Percentiles rank a stretch among this genome's conserved stretches.
Evolutionary conservation across 306 rosid species (phyloP).

Genomic region (Castanea sativa): DNA sequence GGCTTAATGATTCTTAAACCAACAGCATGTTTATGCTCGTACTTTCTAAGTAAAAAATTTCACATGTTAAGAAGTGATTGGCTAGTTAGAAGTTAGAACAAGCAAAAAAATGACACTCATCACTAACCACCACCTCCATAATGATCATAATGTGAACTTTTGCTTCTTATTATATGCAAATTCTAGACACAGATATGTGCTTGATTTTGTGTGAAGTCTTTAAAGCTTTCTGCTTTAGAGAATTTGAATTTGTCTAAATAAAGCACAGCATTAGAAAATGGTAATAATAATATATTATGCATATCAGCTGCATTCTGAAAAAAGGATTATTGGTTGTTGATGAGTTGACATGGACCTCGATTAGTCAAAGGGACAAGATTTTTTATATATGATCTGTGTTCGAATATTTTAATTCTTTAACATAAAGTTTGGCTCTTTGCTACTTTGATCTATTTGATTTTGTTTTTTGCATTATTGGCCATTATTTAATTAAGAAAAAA

Average conservation of each 20-base stretch:
- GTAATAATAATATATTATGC: background rate
- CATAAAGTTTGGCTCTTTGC: background rate
- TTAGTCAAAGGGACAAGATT: conserved; percentile 4
- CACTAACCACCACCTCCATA: background rate
- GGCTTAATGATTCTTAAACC: conserved; percentile 23
- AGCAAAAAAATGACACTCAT: background rate
- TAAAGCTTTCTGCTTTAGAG: background rate
- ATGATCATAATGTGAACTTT: background rate
- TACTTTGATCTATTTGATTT: background rate
- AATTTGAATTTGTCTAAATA: background rate
- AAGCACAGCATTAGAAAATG: conserved; percentile 11
- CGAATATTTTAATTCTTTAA: background rate
- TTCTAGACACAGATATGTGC: conserved; percentile 8
- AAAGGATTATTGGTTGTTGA: conserved; percentile 11
- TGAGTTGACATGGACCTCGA: conserved; percentile 9
- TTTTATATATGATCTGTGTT: background rate
- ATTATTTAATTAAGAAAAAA: background rate
- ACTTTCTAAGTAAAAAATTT: conserved; percentile 12
- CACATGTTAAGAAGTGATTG: conserved; percentile 19
- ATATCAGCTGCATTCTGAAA: conserved; percentile 6
- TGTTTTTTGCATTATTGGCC: background rate
- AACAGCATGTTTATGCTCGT: conserved; percentile 26
- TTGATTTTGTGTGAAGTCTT: background rate
- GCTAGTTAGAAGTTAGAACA: conserved; percentile 3
- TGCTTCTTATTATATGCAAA: background rate